Conservation (phyloP, 495 filamentous ascomycete genomes). For the Aspergillus sparsus region DNA sequence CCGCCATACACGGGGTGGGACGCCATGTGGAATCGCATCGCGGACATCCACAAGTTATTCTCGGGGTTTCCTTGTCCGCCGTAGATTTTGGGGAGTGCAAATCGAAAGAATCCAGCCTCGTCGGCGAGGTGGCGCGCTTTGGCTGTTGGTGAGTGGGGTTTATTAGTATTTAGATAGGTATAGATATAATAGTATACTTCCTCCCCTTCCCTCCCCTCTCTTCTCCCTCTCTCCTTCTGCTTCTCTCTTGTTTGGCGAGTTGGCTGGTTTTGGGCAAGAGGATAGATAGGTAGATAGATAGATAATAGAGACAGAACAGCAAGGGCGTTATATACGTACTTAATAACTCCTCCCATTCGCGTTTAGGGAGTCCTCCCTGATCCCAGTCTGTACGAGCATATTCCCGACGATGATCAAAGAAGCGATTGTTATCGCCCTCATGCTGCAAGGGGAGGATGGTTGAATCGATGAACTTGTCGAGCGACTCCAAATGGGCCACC, state of each 20-base stretch:
- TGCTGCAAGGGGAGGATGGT: conserved; percentile 55
- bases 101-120: conserved; percentile 57
- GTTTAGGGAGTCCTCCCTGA: conserved; percentile 50
- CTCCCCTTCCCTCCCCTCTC: too few relatives aligned
- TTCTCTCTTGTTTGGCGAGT: conserved; percentile 39
- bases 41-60: conserved; percentile 61
- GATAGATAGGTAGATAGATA: conserved; percentile 11
- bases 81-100: conserved; percentile 55
- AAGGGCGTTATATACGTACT: conserved; percentile 2
- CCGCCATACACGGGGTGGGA: conserved; percentile 44
- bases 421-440: conserved; percentile 55
- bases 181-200: not conserved
- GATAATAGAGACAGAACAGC: not conserved
- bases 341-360: conserved; percentile 58
- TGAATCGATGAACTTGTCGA: conserved; percentile 57
- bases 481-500: conserved; percentile 39
- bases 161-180: not conserved
- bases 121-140: conserved; percentile 50
- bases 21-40: conserved; percentile 58
- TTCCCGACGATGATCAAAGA: conserved; percentile 63
- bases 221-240: too few relatives aligned
- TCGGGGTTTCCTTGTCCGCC: conserved; percentile 50
- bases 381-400: conserved; percentile 58
- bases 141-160: conserved; percentile 15
- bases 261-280: conserved; percentile 31